Percentiles rank a stretch among this genome's conserved stretches.
Evolutionary conservation across 1,139 yeast species (phyloP).

Genomic region (Yamadazyma dendronema): DNA sequence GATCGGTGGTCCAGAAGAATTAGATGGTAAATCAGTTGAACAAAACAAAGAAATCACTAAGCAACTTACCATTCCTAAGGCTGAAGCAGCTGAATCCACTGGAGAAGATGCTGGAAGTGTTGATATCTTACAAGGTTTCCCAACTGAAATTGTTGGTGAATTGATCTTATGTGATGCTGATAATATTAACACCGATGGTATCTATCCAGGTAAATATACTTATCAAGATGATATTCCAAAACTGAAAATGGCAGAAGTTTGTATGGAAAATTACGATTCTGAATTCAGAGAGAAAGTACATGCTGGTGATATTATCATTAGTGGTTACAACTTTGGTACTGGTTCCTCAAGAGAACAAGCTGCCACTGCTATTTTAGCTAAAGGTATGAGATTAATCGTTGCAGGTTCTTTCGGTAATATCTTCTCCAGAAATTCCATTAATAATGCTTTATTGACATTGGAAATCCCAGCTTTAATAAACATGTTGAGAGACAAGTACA

Average conservation of each 20-base stretch:
- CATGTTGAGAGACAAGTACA: slow-evolving; percentile 68
- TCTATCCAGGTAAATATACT: slow-evolving; percentile 97
- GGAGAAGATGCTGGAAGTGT: slow-evolving; percentile 46
- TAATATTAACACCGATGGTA: slow-evolving; percentile 97
- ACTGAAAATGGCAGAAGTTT: slow-evolving; percentile 96
- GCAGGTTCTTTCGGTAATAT: slow-evolving; percentile 98
- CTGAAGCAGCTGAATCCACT: slow-evolving; percentile 27
- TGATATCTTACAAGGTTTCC: slow-evolving; percentile 85
- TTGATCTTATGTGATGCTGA: slow-evolving; percentile 94
- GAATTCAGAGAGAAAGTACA: slow-evolving; percentile 79
- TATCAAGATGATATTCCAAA: slow-evolving; percentile 95
- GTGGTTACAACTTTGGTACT: slow-evolving; percentile 96
- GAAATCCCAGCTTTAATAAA: slow-evolving; percentile 88
- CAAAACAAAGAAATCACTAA: slow-evolving; percentile 47
- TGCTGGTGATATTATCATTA: slow-evolving; percentile 84
- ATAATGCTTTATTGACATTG: slow-evolving; percentile 88
- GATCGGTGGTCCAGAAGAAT: slow-evolving; percentile 90
- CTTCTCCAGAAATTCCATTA: slow-evolving; percentile 91
- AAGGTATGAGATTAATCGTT: slow-evolving; percentile 88
- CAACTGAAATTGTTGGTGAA: slow-evolving; percentile 84
- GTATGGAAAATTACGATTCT: slow-evolving; percentile 97
- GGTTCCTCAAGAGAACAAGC: slow-evolving; percentile 99
- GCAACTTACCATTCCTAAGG: slow-evolving; percentile 37
- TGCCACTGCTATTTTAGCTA: slow-evolving; percentile 92
- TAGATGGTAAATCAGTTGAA: slow-evolving; percentile 55